Conservation (phyloP, 192 early-diverging fungal genomes). For the Backusella luteola region DNA sequence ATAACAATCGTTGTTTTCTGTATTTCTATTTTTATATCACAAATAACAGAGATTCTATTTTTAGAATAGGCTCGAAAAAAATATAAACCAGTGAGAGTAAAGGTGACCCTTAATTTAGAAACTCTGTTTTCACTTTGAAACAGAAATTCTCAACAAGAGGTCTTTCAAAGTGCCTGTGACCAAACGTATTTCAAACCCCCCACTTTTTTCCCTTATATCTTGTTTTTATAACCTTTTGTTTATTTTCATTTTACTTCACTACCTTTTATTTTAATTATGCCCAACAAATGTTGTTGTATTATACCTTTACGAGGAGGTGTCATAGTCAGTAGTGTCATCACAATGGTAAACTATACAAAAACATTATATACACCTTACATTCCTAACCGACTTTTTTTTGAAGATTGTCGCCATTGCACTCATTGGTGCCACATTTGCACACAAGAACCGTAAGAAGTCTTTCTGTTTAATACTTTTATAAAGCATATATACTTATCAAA, state of each 20-base stretch:
- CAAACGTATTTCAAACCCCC: neutral
- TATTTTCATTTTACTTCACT: neutral
- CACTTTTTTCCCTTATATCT: neutral
- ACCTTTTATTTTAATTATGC: slow-evolving; percentile 15
- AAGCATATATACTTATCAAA: neutral
- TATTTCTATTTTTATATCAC: neutral
- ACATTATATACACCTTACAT: neutral
- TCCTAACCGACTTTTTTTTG: neutral
- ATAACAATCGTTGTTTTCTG: neutral
- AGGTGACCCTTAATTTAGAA: neutral
- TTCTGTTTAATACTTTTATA: neutral
- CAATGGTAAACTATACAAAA: slow-evolving; percentile 13
- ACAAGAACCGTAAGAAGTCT: slow-evolving; percentile 33
- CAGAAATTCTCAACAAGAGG: neutral
- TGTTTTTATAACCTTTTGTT: neutral
- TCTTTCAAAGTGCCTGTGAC: neutral
- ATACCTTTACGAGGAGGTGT: slow-evolving; percentile 25
- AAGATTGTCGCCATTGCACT: slow-evolving; percentile 26
- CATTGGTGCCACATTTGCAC: slow-evolving; percentile 22
- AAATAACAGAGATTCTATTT: neutral
- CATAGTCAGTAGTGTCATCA: slow-evolving; percentile 14
- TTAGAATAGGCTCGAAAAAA: neutral
- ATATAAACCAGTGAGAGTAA: neutral
- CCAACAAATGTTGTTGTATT: slow-evolving; percentile 35
- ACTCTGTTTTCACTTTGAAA: neutral